Base-by-base conservation (phyloP, 768 basidiomycete species). In the Phanerodontia chrysosporium region DNA sequence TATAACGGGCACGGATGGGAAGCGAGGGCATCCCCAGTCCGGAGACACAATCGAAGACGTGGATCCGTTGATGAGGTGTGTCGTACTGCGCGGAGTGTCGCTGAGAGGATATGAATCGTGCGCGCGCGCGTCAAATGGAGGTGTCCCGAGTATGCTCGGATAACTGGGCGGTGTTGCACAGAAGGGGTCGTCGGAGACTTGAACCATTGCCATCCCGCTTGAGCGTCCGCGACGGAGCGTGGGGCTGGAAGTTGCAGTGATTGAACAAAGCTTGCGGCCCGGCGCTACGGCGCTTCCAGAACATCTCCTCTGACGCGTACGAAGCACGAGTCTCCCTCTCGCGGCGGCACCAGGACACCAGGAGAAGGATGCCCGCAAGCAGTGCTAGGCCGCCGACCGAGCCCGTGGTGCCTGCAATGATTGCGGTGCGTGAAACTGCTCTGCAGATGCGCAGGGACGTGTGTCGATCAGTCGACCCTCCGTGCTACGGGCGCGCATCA, bases 201-300 rank as follows among this genome's bases (percentile, higher is more conserved):
- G 35, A 3, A 53, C 36, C 52, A 53, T 53, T 13, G n/a, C 52
- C 52, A 53, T 53, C 16, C 52, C 52, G 36, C 52, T 53, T 6
- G 35, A 21, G 22, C 42, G 52, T 1, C 52, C 52, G 14, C 16
- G 36, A 22, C 30, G 52, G n/a, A 27, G 52, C 25, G 36, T n/a
- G 32, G 32, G 21, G 18, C 10, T 30, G 6, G 35, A 16, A 42
- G 35, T 4, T 22, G 16, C 21, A 53, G 52, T n/a, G n/a, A 24
- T n/a, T 39, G 22, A 3, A 35, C 36, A 22, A 42, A 27, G 4
- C 36, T 42, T 21, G n/a, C 52, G 21, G 10, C 32, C 4, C 14
- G 14, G 14, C 16, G 52, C 30, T 39, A 12, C 35, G 49, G n/a
- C 35, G 30, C 35, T 42, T 25, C 52, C 32, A 42, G n/a, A 53